phyloP scores from a whole-genome alignment of 139 green algal species.

The Chlamydomonas sphaeroides region DNA sequence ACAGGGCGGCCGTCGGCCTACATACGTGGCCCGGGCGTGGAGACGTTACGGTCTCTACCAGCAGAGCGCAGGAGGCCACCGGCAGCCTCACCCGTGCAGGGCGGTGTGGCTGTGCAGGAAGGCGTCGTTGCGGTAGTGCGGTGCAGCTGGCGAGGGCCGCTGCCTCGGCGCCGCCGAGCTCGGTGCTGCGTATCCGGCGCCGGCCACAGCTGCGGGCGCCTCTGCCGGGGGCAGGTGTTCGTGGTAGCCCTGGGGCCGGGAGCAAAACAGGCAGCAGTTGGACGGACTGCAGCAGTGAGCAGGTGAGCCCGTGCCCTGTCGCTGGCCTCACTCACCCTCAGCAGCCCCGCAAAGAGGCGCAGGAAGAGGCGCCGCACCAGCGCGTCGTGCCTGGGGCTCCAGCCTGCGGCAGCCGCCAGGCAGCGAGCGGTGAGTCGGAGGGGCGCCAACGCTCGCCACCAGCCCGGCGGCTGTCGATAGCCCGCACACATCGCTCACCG shows the following conservation, averaged over 20 bases:
- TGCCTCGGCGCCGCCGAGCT: not conserved
- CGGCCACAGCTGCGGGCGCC: not conserved
- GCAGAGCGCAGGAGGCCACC: too few relatives aligned
- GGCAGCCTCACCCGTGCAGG: conserved; percentile 11
- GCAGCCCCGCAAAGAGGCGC: conserved; percentile 40
- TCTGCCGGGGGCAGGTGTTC: not conserved
- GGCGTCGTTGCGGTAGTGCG: not conserved
- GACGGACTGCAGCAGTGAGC: too few relatives aligned
- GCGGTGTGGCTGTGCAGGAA: not conserved
- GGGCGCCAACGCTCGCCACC: too few relatives aligned
- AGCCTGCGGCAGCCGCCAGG: conserved; percentile 13
- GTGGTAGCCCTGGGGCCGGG: conserved; percentile 38
- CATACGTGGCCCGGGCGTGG: too few relatives aligned
- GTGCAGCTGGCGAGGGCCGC: not conserved
- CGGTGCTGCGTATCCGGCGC: too few relatives aligned
- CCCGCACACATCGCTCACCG: conserved; percentile 11
- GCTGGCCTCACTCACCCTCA: conserved; percentile 6
- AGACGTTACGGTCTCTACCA: too few relatives aligned
- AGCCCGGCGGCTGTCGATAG: too few relatives aligned
- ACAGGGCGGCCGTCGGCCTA: too few relatives aligned
- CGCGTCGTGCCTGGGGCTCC: conserved; percentile 18
- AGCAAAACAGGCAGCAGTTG: too few relatives aligned
- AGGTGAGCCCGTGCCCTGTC: too few relatives aligned
- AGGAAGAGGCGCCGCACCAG: conserved; percentile 49
- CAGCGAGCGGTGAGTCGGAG: not conserved